These are phyloP conservation scores for Malassezia restricta DNA, from an alignment of 1,284 basidiomycete species.

Conservation along the genomic window DNA sequence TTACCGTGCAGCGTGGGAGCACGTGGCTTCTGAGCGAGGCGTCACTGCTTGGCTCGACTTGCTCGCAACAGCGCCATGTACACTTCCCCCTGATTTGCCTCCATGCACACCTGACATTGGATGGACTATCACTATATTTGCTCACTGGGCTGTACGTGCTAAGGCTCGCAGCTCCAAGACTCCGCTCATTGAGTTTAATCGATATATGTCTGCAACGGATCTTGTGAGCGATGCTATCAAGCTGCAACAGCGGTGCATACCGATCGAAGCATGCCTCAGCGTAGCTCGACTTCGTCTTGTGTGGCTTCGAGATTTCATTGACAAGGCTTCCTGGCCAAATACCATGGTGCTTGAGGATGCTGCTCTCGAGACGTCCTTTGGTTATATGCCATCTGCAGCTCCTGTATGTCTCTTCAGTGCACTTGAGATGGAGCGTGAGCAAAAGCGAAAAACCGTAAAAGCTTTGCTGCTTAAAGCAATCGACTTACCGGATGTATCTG, in stretches of 20 bases:
- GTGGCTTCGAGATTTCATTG: slow-evolving; percentile 4
- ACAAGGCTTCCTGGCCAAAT: not conserved
- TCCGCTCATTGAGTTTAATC: slow-evolving; percentile 31
- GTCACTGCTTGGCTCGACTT: slow-evolving; percentile 12
- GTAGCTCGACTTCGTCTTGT: slow-evolving; percentile 1
- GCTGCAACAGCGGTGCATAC: slow-evolving; percentile 7
- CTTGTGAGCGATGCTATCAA: slow-evolving; percentile 29
- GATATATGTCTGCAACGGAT: slow-evolving; percentile 30
- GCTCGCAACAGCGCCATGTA: slow-evolving; percentile 15
- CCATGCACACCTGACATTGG: slow-evolving; percentile 34
- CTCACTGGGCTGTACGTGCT: slow-evolving; percentile 17
- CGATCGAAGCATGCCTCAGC: not conserved
- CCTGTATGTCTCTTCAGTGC: not conserved
- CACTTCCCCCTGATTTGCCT: slow-evolving; percentile 14
- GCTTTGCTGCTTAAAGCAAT: not conserved
- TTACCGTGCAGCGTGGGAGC: slow-evolving; percentile 38
- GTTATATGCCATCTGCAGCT: not conserved
- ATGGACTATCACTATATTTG: slow-evolving; percentile 37
- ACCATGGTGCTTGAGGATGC: slow-evolving; percentile 5
- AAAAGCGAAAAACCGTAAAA: not conserved
- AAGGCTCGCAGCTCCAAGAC: slow-evolving; percentile 16
- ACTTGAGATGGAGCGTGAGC: slow-evolving; percentile 1
- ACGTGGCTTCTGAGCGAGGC: slow-evolving; percentile 13
- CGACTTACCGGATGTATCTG: not conserved
- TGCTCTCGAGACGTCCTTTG: slow-evolving; percentile 4